These are phyloP conservation scores for Calophaca sinica DNA, from an alignment of 306 rosid genomes.

Conservation along the genomic window DNA sequence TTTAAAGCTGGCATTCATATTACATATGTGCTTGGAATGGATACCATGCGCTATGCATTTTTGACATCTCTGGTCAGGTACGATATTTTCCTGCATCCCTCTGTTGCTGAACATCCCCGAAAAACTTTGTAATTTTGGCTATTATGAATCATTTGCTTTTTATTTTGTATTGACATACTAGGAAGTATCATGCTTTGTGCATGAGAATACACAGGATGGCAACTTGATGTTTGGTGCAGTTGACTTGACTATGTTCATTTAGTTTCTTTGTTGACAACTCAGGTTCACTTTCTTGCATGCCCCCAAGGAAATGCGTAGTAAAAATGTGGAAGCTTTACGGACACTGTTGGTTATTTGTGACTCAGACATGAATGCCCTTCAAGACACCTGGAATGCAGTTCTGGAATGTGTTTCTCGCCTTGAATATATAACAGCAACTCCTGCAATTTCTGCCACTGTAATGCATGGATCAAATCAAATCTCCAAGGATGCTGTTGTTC, in stretches of 20 bases:
- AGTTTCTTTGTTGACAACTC: conserved; percentile 54
- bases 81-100: conserved; percentile 29
- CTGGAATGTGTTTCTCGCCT: conserved; percentile 98
- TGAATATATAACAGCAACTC: conserved; percentile 84
- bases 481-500: conserved; percentile 94
- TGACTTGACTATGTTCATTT: conserved; percentile 43
- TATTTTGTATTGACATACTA: conserved; percentile 36
- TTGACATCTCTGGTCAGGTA: conserved; percentile 97
- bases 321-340: conserved; percentile 94
- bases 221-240: conserved; percentile 38
- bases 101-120: background rate
- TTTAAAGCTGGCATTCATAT: conserved; percentile 97
- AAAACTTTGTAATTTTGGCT: conserved; percentile 4
- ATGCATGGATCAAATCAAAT: conserved; percentile 98
- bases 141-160: background rate
- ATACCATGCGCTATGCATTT: conserved; percentile 99
- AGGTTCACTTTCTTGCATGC: conserved; percentile 99
- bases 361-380: conserved; percentile 83
- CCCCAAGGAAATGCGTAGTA: conserved; percentile 99
- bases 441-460: conserved; percentile 84
- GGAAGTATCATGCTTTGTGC: conserved; percentile 34
- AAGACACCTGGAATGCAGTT: conserved; percentile 99
- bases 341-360: conserved; percentile 81
- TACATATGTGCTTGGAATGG: conserved; percentile 95
- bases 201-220: conserved; percentile 33